These are phyloP conservation scores for Alternaria ethzedia DNA, from an alignment of 2,329 filamentous ascomycete species.

Conservation along the genomic window DNA sequence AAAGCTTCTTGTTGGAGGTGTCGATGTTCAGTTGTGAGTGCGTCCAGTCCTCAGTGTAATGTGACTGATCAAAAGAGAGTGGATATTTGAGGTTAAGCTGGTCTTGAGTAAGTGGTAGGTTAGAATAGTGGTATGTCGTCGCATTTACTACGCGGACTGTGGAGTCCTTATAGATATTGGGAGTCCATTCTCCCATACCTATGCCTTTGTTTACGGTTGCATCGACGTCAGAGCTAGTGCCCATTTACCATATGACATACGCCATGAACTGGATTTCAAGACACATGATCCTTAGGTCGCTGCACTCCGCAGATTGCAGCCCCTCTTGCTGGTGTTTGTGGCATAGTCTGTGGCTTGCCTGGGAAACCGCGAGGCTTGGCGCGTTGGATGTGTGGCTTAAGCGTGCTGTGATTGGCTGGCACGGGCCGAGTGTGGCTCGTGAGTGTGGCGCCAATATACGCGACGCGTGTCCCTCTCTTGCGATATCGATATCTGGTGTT, in stretches of 20 bases:
- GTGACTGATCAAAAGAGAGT: not conserved
- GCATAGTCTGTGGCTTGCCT: not conserved
- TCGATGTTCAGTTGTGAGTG: not conserved
- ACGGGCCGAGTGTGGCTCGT: not conserved
- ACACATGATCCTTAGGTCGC: not conserved
- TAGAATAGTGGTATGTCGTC: not conserved
- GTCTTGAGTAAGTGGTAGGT: not conserved
- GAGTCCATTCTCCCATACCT: not conserved
- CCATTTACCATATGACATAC: not conserved
- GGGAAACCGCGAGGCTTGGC: not conserved
- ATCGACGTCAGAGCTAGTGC: not conserved
- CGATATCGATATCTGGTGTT: not conserved
- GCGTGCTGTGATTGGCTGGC: not conserved
- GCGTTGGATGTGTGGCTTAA: not conserved
- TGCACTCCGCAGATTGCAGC: not conserved
- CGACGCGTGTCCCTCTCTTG: slow-evolving; percentile 1
- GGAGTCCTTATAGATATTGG: not conserved
- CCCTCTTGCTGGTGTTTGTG: not conserved
- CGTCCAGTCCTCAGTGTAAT: not conserved
- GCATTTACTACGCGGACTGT: not conserved
- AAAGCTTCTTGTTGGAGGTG: no score
- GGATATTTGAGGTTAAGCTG: not conserved
- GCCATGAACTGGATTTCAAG: not conserved
- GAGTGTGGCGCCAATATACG: not conserved
- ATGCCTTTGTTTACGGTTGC: not conserved